A percentile compares a stretch with the other conserved stretches of the same genome.
Evolutionary conservation across 495 filamentous ascomycete species (phyloP).

Genomic region (Neohortaea acidophila): DNA sequence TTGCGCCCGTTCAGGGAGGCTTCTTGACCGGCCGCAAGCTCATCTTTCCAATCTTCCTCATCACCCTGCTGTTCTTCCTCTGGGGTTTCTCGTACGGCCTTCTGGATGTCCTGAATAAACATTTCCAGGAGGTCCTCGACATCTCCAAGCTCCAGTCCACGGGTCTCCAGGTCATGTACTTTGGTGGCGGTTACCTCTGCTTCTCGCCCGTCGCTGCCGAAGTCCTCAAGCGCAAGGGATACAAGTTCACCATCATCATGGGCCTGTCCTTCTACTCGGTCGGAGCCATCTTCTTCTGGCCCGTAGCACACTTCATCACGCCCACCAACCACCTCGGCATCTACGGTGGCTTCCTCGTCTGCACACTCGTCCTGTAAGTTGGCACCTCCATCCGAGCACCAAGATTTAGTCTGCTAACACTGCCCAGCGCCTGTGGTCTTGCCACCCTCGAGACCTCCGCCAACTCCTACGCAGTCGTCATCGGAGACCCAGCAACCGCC

Average conservation of each 20-base stretch:
- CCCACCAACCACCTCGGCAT: slow-evolving; percentile 9
- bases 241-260: slow-evolving; percentile 24
- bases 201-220: slow-evolving; percentile 18
- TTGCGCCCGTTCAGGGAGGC: slow-evolving; percentile 12
- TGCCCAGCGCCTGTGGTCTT: slow-evolving; percentile 20
- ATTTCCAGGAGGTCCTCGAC: slow-evolving; percentile 40
- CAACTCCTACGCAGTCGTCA: slow-evolving; percentile 31
- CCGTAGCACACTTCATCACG: slow-evolving; percentile 12
- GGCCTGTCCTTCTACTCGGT: slow-evolving; percentile 23
- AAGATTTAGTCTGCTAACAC: no score
- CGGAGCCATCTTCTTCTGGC: slow-evolving; percentile 20
- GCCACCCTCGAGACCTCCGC: slow-evolving; percentile 19
- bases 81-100: slow-evolving; percentile 83
- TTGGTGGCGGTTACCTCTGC: slow-evolving; percentile 18
- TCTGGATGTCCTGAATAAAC: slow-evolving; percentile 57
- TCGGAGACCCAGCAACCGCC: slow-evolving; percentile 15
- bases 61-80: slow-evolving; percentile 67
- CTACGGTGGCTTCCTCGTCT: slow-evolving; percentile 18
- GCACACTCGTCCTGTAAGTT: slow-evolving; percentile 18
- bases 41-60: slow-evolving; percentile 40
- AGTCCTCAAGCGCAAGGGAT: slow-evolving; percentile 25
- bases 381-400: no score
- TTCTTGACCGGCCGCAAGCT: slow-evolving; percentile 14
- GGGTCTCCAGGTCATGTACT: slow-evolving; percentile 33
- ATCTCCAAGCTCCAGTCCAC: slow-evolving; percentile 37